Percentiles rank a stretch among this genome's conserved stretches.
phyloP scores from a whole-genome alignment of 306 rosid species.

The Quercus engelmannii region DNA sequence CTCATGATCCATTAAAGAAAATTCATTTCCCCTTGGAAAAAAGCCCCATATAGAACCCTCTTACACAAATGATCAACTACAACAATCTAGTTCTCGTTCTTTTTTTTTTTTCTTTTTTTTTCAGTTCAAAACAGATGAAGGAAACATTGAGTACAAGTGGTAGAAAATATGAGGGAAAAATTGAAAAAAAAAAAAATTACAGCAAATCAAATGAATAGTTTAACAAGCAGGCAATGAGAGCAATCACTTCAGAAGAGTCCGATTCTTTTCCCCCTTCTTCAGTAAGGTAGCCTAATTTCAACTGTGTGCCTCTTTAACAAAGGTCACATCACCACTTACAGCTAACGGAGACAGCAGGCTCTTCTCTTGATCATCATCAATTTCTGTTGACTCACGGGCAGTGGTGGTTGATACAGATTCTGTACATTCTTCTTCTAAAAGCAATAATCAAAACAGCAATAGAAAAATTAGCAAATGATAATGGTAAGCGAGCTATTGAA shows the following conservation, averaged over 20 bases:
- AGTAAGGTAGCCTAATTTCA: not conserved
- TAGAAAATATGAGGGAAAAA: not conserved
- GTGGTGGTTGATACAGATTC: conserved; percentile 53
- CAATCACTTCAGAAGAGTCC: not conserved
- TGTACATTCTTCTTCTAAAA: conserved; percentile 60
- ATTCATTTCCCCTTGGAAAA: not conserved
- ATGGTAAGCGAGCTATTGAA: conserved; percentile 3
- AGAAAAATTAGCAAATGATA: conserved; percentile 16
- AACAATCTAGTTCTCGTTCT: conserved; percentile 4
- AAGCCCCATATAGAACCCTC: not conserved
- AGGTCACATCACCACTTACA: conserved; percentile 44
- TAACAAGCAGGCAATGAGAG: not conserved
- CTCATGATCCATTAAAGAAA: not conserved
- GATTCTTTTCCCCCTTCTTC: not conserved
- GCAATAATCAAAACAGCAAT: conserved; percentile 17
- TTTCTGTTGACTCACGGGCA: conserved; percentile 41
- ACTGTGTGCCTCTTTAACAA: conserved; percentile 48
- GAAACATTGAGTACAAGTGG: not conserved
- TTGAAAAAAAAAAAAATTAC: not conserved
- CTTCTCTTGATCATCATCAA: conserved; percentile 62
- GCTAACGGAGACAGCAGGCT: conserved; percentile 49
- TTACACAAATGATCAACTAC: not conserved
- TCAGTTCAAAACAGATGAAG: not conserved
- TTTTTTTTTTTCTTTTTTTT: not conserved
- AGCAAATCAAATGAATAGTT: not conserved